phyloP scores from a whole-genome alignment of 805 yeast species.

The Tetrapisispora phaffii region DNA sequence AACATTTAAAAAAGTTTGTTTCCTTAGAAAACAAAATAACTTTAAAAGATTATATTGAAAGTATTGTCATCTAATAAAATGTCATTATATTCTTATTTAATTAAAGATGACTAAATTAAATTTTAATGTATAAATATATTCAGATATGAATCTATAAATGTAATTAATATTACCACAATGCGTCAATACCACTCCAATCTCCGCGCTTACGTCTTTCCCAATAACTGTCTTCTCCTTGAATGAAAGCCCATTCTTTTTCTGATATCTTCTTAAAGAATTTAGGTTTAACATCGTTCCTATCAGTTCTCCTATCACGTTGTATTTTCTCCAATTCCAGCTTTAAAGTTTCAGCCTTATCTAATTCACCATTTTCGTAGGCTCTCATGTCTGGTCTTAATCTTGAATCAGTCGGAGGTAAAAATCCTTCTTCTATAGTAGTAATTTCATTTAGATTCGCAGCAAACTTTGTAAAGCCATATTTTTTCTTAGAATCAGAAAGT shows the following conservation, averaged over 20 bases:
- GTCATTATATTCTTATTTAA: too few species aligned
- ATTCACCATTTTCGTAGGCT: slow-evolving; percentile 56
- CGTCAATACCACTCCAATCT: slow-evolving; percentile 49
- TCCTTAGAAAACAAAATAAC: too few species aligned
- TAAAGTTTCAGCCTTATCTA: slow-evolving; percentile 59
- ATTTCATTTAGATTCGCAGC: slow-evolving; percentile 76
- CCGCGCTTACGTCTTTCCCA: slow-evolving; percentile 66
- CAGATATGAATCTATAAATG: too few species aligned
- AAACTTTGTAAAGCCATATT: slow-evolving; percentile 80
- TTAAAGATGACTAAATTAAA: too few species aligned
- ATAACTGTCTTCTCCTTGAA: slow-evolving; percentile 52
- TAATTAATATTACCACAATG: slow-evolving; percentile 42
- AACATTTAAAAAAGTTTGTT: too few species aligned
- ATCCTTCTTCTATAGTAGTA: slow-evolving; percentile 54
- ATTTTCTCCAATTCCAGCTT: slow-evolving; percentile 65
- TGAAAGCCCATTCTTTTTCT: slow-evolving; percentile 43
- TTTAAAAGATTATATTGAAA: too few species aligned
- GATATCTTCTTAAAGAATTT: slow-evolving; percentile 44
- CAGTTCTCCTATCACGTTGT: slow-evolving; percentile 70
- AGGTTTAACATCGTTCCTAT: slow-evolving; percentile 44
- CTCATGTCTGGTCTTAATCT: slow-evolving; percentile 81
- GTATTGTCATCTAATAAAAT: too few species aligned
- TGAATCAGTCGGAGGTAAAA: slow-evolving; percentile 78
- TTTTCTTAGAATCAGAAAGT: slow-evolving; percentile 45
- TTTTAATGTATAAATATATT: too few species aligned